Conservation (phyloP, 1,284 basidiomycete species). For the Peniophora sp. region DNA sequence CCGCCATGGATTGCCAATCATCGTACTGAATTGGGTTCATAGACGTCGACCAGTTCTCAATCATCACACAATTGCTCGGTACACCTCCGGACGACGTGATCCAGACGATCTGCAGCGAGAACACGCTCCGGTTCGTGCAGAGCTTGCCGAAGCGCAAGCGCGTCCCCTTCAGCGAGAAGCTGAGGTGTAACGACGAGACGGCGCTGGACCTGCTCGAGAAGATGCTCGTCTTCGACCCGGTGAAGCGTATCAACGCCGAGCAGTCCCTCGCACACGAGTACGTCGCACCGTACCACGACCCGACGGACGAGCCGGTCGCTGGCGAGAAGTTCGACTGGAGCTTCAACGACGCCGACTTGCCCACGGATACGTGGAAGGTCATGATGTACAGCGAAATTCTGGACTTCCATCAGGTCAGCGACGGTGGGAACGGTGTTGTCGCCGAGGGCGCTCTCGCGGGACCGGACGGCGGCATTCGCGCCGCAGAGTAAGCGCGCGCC, state of each 20-base stretch:
- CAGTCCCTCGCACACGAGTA: constrained; percentile 92
- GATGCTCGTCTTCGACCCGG: constrained; percentile 98
- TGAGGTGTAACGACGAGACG: constrained; percentile 83
- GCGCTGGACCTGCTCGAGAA: constrained; percentile 96
- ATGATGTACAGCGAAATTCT: constrained; percentile 97
- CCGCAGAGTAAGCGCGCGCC: constrained; percentile 2
- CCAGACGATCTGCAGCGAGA: constrained; percentile 96
- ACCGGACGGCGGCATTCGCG: constrained; percentile 31
- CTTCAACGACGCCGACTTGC: constrained; percentile 99
- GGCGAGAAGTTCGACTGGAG: constrained; percentile 97
- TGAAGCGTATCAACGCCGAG: constrained; percentile 92
- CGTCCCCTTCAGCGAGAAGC: constrained; percentile 91
- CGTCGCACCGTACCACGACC: constrained; percentile 97
- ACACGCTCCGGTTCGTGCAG: constrained; percentile 98
- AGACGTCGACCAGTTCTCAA: constrained; percentile 99
- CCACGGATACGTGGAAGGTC: constrained; percentile 99
- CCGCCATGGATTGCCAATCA: constrained; percentile 4
- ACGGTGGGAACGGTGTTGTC: constrained; percentile 34
- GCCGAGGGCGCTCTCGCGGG: constrained; percentile 62
- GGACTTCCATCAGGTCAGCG: constrained; percentile 74
- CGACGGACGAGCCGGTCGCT: constrained; percentile 94
- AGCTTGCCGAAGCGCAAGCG: constrained; percentile 94
- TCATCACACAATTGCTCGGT: constrained; percentile 97
- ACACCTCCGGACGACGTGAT: constrained; percentile 99
- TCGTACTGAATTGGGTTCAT: constrained; percentile 3